Base-by-base conservation (phyloP, 305 asterid species). In the Ilex paraguariensis region DNA sequence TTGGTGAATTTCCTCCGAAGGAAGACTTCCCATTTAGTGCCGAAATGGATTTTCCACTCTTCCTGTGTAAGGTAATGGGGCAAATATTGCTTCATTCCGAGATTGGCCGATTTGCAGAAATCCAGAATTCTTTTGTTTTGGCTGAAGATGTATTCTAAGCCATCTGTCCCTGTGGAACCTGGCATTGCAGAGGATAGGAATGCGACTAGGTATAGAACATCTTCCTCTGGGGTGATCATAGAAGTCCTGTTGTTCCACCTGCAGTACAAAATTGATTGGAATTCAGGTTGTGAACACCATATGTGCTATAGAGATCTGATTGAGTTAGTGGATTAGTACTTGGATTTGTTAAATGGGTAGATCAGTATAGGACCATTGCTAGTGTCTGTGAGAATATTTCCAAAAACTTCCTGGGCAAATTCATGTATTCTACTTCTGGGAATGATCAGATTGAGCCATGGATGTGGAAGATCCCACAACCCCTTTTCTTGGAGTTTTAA, bases 381-480 rank as follows among this genome's bases (percentile, higher is more conserved):
- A 15, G 93, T 87, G 66, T 88, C 92, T 56, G 79, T 81, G 10
- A 93, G 72, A 30, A 90, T 93, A 69, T 81, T 82, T 3, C 92
- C 88, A 17, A 93, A 93, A 52, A 86, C 95, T 66, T 79, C 82
- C 64, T 60, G 66, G 13, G 89, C 82, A 53, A 93, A 93, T 59
- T 76, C 85, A 66, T 71, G 79, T 69, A 93, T 86, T 62, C 56
- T 84, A 77, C 83, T 87, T 79, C 77, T 83, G 46, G 99, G 97
- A 66, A 93, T 57, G 17, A 90, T 81, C 58, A 93, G 90, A 73
- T 90, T 93, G 33, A 93, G 73, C 97, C 99, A 93, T 14, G 99
- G 99, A 63, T 93, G 97, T 45, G 96, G 93, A 50, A 93, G 73
- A 16, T 93, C 99, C 97, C 97, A 90, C 66, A 93, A 42, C 17